Evolutionary conservation across 1,139 yeast genomes (phyloP).

Genomic region (Pneumocystis oryctolagi): DNA sequence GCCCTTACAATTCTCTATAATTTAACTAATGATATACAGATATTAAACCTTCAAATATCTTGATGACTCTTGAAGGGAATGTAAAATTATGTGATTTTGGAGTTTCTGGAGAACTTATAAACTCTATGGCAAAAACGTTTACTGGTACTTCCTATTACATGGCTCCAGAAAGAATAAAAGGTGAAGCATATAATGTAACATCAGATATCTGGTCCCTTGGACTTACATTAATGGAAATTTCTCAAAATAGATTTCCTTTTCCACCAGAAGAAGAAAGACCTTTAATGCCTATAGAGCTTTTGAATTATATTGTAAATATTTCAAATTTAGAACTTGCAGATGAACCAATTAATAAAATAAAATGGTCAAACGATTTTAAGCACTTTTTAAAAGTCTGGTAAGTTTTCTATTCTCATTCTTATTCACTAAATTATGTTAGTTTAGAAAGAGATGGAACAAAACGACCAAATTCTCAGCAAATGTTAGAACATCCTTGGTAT

Average conservation of each 20-base stretch:
- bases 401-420: background rate
- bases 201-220: conserved; percentile 97
- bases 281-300: conserved; percentile 67
- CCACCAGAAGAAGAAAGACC: conserved; percentile 34
- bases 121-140: conserved; percentile 85
- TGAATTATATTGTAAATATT: conserved; percentile 65
- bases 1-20: background rate
- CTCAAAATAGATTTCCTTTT: conserved; percentile 73
- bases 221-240: conserved; percentile 77
- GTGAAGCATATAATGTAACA: conserved; percentile 85
- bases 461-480: conserved; percentile 83
- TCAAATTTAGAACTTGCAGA: conserved; percentile 62
- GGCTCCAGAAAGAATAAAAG: conserved; percentile 97
- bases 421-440: conserved; percentile 9
- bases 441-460: conserved; percentile 62
- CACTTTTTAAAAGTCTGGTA: conserved; percentile 65
- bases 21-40: conserved; percentile 13
- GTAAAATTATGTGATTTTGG: conserved; percentile 95
- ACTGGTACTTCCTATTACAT: conserved; percentile 94
- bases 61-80: conserved; percentile 58
- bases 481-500: conserved; percentile 80
- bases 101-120: conserved; percentile 93
- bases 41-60: conserved; percentile 78
- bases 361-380: conserved; percentile 72
- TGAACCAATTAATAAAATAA: conserved; percentile 58